Conservation (phyloP, 202 grass and related monocot species). For the Sporobolus alterniflorus region DNA sequence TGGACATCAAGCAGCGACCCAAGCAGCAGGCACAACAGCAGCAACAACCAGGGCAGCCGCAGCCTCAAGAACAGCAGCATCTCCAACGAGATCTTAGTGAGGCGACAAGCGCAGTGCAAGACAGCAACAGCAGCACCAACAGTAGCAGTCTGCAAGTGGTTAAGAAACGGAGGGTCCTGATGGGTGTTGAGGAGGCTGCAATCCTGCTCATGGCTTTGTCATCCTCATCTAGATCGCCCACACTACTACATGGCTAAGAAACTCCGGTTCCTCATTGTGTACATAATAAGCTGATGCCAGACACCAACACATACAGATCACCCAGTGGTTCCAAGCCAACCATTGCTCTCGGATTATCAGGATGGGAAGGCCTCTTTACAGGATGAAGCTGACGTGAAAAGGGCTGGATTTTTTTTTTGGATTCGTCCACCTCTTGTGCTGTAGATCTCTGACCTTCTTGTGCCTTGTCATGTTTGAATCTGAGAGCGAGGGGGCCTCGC, state of each 20-base stretch:
- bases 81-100: slow-evolving; percentile 1
- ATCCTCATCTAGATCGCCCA: slow-evolving; percentile 48
- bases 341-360: slow-evolving; percentile 38
- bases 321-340: slow-evolving; percentile 46
- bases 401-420: slow-evolving; percentile 42
- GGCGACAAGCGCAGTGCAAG: slow-evolving; percentile 20
- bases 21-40: neutral
- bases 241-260: slow-evolving; percentile 46
- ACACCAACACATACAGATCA: slow-evolving; percentile 24
- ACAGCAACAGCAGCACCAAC: slow-evolving; percentile 17
- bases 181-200: slow-evolving; percentile 92
- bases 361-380: slow-evolving; percentile 31
- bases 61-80: neutral
- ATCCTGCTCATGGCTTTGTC: slow-evolving; percentile 91
- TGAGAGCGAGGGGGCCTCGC: slow-evolving; percentile 7
- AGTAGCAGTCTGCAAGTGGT: slow-evolving; percentile 51
- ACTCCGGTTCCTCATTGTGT: slow-evolving; percentile 19
- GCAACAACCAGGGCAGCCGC: neutral
- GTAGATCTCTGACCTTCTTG: neutral
- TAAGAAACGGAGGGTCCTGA: slow-evolving; percentile 76
- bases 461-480: neutral
- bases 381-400: slow-evolving; percentile 40
- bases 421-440: slow-evolving; percentile 29
- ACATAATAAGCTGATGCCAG: slow-evolving; percentile 34
- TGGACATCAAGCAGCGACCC: slow-evolving; percentile 33